Base-by-base conservation (phyloP, 192 early-diverging fungal species). In the Allomyces macrogynus region DNA sequence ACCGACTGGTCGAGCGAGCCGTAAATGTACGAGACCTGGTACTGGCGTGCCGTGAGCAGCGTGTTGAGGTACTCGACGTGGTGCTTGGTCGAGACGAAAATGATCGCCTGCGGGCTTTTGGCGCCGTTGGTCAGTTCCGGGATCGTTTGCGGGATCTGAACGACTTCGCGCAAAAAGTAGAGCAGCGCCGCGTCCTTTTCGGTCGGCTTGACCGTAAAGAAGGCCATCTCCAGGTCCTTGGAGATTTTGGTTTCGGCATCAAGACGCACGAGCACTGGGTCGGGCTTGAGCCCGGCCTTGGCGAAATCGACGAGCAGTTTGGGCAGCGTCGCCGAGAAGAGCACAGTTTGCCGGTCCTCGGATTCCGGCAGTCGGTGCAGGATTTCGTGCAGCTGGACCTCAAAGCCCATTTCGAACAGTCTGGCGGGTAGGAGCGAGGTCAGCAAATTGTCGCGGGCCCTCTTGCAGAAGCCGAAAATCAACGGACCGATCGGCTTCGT, bases 1-100 rank as follows among this genome's bases (percentile, higher is more conserved):
- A 90, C 90, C 0, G 85, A 80, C 72, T 95, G 95, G 71, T 99
- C 95, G 5, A 99, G 75, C 27, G 92, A 80, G 61, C 95, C 93
- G 74, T 97, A 96, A 22, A 96, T 88, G 73, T 91, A 92, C 49
- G 92, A 91, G 14, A 81, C 82, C 22, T 75, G 67, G 61, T 91
- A 87, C 8, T 91, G 91, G 16, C 81, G 82, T 20, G 79, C 66
- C 5, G 65, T 73, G 43, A 97, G 72, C 20, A 96, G 74, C 63
- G 78, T 80, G 57, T 88, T 80, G 25, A 97, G 66, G 70, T 95
- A 95, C 72, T 99, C 95, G 67, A 99, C 95, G 70, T 95, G 93
- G 74, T 99, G 95, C 75, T 95, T 96, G 12, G 95, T 99, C 16
- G 93, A 84, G 5, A 83, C 89, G 77, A 99, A 99, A 14, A 99